These are phyloP conservation scores for Scutellaria barbata DNA, from an alignment of 257 asterid genomes.

Conservation along the genomic window DNA sequence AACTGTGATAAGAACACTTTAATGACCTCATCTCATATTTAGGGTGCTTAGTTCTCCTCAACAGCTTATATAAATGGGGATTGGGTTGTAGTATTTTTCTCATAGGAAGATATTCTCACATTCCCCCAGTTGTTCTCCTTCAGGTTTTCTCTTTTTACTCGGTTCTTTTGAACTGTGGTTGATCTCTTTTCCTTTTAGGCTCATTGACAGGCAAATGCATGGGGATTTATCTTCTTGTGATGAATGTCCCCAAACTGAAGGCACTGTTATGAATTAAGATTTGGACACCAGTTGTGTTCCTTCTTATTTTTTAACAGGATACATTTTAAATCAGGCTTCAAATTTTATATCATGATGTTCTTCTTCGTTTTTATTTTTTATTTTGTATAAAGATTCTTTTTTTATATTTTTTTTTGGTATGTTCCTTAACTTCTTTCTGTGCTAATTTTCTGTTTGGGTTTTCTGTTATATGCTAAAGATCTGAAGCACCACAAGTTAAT, in stretches of 20 bases:
- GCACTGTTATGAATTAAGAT: conserved; percentile 25
- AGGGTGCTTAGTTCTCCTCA: conserved; percentile 21
- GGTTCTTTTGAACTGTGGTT: conserved; percentile 13
- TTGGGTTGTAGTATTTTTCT: conserved; percentile 17
- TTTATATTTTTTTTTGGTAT: not conserved
- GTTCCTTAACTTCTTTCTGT: not conserved
- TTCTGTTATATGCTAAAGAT: conserved; percentile 5
- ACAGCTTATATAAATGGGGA: conserved; percentile 42
- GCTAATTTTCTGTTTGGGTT: not conserved
- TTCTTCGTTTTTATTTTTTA: not conserved
- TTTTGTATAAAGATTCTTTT: not conserved
- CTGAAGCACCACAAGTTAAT: conserved; percentile 4
- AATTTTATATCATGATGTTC: not conserved
- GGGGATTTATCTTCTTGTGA: conserved; percentile 23
- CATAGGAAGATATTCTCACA: conserved; percentile 1
- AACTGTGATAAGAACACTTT: conserved; percentile 43
- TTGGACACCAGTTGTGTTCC: conserved; percentile 14
- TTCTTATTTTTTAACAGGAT: conserved; percentile 8
- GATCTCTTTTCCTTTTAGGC: conserved; percentile 5
- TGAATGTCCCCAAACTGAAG: conserved; percentile 8
- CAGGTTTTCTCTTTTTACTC: conserved; percentile 25
- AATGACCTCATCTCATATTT: conserved; percentile 30
- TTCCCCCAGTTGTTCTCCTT: conserved; percentile 23
- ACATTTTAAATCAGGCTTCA: not conserved
- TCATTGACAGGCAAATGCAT: conserved; percentile 16